Conservation (phyloP, 345 rosid species). For the Hevea brasiliensis region DNA sequence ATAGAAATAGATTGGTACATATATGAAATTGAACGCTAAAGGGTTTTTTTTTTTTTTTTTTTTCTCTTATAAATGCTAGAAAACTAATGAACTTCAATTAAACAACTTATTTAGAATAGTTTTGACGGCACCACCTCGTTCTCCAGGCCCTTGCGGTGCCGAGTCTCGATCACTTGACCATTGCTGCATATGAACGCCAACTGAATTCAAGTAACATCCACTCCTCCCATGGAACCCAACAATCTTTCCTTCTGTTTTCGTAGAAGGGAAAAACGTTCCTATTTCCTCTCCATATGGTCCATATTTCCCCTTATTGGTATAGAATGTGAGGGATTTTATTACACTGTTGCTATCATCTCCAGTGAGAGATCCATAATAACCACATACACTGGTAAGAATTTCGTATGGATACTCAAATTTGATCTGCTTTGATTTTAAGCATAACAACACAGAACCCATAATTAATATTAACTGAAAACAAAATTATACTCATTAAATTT, state of each 20-base stretch:
- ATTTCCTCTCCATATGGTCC: constrained; percentile 30
- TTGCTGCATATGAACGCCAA: constrained; percentile 26
- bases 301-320: constrained; percentile 26
- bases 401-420: constrained; percentile 28
- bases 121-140: not conserved
- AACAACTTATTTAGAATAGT: not conserved
- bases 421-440: constrained; percentile 4
- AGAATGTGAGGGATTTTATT: constrained; percentile 23
- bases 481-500: not conserved
- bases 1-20: not conserved
- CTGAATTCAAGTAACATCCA: constrained; percentile 20
- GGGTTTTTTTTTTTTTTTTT: no score
- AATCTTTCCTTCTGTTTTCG: constrained; percentile 16
- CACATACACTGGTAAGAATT: constrained; percentile 11
- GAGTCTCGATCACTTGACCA: not conserved
- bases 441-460: not conserved
- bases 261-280: constrained; percentile 15
- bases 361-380: constrained; percentile 18
- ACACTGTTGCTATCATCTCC: constrained; percentile 10
- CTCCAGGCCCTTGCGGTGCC: not conserved
- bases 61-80: no score
- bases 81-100: not conserved
- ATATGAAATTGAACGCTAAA: no score
- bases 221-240: constrained; percentile 33
- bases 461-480: not conserved